Evolutionary conservation across 129 eudicot genomes (phyloP), one percentile per base, ranked within the genome.

Genomic region (Smallanthus sonchifolius): DNA sequence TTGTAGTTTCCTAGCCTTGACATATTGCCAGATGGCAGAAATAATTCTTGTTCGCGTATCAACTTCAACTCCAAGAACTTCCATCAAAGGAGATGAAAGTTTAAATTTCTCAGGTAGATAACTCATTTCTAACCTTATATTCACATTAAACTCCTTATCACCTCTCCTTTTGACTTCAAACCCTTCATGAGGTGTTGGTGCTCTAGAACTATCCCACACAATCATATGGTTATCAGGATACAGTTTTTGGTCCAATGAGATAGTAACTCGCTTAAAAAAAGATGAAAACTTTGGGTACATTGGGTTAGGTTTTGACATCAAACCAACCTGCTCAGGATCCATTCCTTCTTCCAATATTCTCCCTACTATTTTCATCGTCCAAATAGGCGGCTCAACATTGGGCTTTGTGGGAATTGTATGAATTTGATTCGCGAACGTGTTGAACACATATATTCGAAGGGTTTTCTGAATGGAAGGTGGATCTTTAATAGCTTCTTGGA

Each of bases 91-190:
- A 37, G 92, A 72, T 4, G 98, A 94, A 64, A 90, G 91, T 80
- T 85, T 90, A 77, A 61, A 94, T 74, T 90, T 94, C 75, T 94
- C 97, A 6, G 98, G 98, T 73, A 72, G 73, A 74, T 94, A 86
- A 78, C 86, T 90, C 91, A 94, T 84, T 80, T 94, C 97, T 44
- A 94, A 66, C 60, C 92, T 82, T 73, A 94, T 79, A 39, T 83
- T 83, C 35, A 73, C 95, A 17, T 78, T 78, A 62, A 90, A 94
- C 70, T 94, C 98, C 73, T 84, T 88, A 48, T 94, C 96, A 44
- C 98, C 98, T 78, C 84, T 90, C 68, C 98, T 83, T 78, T 84
- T 94, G 39, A 94, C 97, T 88, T 90, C 98, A 78, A 94, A 94
- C 40, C 98, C 98, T 76, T 94, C 98, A 24, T 87, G 91, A 72